Conservation (phyloP, 2,329 filamentous ascomycete genomes). For the Botrytis porri region DNA sequence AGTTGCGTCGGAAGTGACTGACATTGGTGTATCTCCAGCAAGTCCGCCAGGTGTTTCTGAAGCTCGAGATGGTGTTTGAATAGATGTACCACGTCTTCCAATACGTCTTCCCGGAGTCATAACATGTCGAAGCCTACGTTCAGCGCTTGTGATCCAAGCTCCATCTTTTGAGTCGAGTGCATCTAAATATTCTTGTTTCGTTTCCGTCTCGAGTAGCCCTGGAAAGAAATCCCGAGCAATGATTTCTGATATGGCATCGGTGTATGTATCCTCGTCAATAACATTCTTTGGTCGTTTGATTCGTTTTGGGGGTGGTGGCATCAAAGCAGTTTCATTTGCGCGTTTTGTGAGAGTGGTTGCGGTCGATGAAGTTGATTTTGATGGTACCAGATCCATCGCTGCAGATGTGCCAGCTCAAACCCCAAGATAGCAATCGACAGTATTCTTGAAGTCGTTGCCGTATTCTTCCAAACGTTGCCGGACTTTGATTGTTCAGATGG, state of each 20-base stretch:
- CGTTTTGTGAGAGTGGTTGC: slow-evolving; percentile 63
- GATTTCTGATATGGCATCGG: slow-evolving; percentile 84
- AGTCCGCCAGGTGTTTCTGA: slow-evolving; percentile 63
- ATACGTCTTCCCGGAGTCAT: slow-evolving; percentile 71
- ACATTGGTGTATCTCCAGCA: slow-evolving; percentile 71
- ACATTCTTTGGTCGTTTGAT: slow-evolving; percentile 88
- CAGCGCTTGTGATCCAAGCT: slow-evolving; percentile 82
- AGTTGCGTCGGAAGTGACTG: slow-evolving; percentile 46
- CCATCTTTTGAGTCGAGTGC: slow-evolving; percentile 82
- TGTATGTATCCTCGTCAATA: slow-evolving; percentile 92
- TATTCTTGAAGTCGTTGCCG: neutral
- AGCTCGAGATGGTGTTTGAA: slow-evolving; percentile 36
- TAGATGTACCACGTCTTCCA: slow-evolving; percentile 37
- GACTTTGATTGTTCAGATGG: neutral
- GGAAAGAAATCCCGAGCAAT: slow-evolving; percentile 97
- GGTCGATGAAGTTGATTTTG: slow-evolving; percentile 17
- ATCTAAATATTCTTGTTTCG: slow-evolving; percentile 88
- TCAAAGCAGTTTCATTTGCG: slow-evolving; percentile 64
- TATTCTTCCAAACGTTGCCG: neutral
- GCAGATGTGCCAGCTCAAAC: too few species aligned
- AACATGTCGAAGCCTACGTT: slow-evolving; percentile 66
- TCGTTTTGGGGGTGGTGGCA: slow-evolving; percentile 89
- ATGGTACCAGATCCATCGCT: slow-evolving; percentile 21
- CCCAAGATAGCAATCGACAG: neutral
- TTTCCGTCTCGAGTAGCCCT: slow-evolving; percentile 78